Conservation (phyloP, 2,329 filamentous ascomycete species). For the Trichoderma sp. region DNA sequence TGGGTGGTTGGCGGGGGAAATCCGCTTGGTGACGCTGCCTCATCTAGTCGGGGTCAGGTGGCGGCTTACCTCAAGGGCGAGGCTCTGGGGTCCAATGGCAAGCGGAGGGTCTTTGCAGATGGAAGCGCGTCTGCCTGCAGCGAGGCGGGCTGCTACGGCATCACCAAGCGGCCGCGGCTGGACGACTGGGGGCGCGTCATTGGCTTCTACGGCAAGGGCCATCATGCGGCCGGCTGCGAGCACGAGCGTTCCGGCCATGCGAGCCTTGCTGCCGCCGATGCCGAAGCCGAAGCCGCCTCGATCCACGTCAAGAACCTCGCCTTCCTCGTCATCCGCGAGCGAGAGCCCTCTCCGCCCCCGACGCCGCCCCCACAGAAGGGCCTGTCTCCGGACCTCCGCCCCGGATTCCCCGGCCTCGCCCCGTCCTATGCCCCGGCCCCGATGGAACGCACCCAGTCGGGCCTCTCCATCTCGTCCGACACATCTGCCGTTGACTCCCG, state of each 20-base stretch:
- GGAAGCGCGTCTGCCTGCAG: constrained; percentile 24
- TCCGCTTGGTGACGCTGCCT: constrained; percentile 35
- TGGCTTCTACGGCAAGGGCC: constrained; percentile 23
- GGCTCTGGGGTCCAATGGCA: constrained; percentile 21
- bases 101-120: constrained; percentile 26
- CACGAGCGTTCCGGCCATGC: constrained; percentile 13
- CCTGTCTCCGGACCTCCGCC: constrained; percentile 33
- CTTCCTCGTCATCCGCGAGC: constrained; percentile 47
- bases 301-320: constrained; percentile 40
- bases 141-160: constrained; percentile 23
- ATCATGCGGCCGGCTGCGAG: constrained; percentile 23
- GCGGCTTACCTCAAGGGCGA: constrained; percentile 25
- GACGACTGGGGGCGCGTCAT: constrained; percentile 28
- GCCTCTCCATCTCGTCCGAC: constrained; percentile 51
- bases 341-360: constrained; percentile 30
- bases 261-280: constrained; percentile 1
- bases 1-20: constrained; percentile 44
- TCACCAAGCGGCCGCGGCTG: constrained; percentile 27
- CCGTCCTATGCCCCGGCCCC: constrained; percentile 26
- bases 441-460: constrained; percentile 55
- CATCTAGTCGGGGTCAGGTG: constrained; percentile 21
- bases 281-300: constrained; percentile 32
- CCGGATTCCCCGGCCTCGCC: constrained; percentile 30
- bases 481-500: constrained; percentile 40
- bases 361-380: constrained; percentile 26